phyloP scores from a whole-genome alignment of 129 eudicot species.

The Gnaphalium uliginosum region DNA sequence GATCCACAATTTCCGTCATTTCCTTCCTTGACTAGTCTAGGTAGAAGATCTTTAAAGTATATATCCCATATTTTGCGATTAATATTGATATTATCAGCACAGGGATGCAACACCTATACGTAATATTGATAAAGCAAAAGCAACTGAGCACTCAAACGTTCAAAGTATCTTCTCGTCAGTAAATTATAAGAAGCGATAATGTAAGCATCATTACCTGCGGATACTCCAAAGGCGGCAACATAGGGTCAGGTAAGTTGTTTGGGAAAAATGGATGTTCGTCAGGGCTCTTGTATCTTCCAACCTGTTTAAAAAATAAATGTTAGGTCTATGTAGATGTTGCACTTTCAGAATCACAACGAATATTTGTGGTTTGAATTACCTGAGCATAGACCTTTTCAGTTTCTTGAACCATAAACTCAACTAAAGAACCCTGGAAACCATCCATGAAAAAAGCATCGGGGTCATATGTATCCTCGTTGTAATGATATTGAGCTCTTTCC shows the following conservation, averaged over 20 bases:
- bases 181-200: neutral
- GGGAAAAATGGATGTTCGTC: slow-evolving; percentile 97
- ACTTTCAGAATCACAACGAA: neutral
- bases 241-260: slow-evolving; percentile 61
- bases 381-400: slow-evolving; percentile 84
- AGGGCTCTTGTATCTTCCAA: slow-evolving; percentile 85
- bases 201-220: slow-evolving; percentile 58
- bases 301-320: slow-evolving; percentile 37
- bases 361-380: slow-evolving; percentile 39
- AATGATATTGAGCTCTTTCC: slow-evolving; percentile 89
- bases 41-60: slow-evolving; percentile 80
- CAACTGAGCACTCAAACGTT: neutral
- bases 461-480: slow-evolving; percentile 71
- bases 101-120: slow-evolving; percentile 76
- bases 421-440: slow-evolving; percentile 75
- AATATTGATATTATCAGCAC: slow-evolving; percentile 67
- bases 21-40: slow-evolving; percentile 80
- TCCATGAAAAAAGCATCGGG: slow-evolving; percentile 61
- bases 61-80: slow-evolving; percentile 78
- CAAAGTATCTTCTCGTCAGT: neutral
- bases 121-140: slow-evolving; percentile 22
- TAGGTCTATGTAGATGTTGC: slow-evolving; percentile 15
- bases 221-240: slow-evolving; percentile 77
- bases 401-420: slow-evolving; percentile 81
- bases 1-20: slow-evolving; percentile 90